Conservation (phyloP, 2,329 filamentous ascomycete genomes). For the Pseudopyricularia javanii region DNA sequence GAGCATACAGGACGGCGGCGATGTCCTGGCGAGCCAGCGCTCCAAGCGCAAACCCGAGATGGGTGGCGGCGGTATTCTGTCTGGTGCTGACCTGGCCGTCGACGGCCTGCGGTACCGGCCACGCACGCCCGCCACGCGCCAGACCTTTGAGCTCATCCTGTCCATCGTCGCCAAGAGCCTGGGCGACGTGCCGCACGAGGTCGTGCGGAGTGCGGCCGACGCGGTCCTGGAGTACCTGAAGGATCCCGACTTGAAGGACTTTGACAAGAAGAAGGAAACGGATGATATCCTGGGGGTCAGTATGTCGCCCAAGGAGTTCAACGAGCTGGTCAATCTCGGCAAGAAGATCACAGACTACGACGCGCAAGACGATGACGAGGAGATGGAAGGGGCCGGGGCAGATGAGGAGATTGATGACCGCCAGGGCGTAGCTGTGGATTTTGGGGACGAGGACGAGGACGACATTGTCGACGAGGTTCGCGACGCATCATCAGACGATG, state of each 20-base stretch:
- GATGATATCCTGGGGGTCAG: conserved; percentile 83
- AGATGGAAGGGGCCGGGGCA: conserved; percentile 62
- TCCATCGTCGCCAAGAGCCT: conserved; percentile 80
- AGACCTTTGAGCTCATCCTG: conserved; percentile 87
- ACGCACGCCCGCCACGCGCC: conserved; percentile 78
- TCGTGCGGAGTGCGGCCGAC: conserved; percentile 88
- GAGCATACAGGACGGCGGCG: conserved; percentile 65
- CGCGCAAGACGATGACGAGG: conserved; percentile 89
- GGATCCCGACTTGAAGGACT: conserved; percentile 90
- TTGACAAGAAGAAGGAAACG: conserved; percentile 96
- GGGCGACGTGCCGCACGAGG: conserved; percentile 84
- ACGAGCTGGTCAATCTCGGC: conserved; percentile 87
- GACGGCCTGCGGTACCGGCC: conserved; percentile 89
- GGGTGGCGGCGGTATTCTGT: conserved; percentile 64
- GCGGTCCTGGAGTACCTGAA: conserved; percentile 85
- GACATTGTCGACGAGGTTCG: conserved; percentile 74
- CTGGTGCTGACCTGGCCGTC: conserved; percentile 73
- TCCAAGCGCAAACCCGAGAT: conserved; percentile 75
- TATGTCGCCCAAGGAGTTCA: conserved; percentile 83
- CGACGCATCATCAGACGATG: conserved; percentile 75
- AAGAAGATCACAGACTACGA: conserved; percentile 99
- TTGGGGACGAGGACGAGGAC: conserved; percentile 83
- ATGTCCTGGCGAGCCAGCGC: conserved; percentile 54
- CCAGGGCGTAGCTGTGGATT: conserved; percentile 94
- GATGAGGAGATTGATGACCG: conserved; percentile 79